A percentile compares a stretch with the other conserved stretches of the same genome.
These are phyloP conservation scores for Rhamnella rubrinervis DNA, from an alignment of 331 rosid species.

Conservation along the genomic window DNA sequence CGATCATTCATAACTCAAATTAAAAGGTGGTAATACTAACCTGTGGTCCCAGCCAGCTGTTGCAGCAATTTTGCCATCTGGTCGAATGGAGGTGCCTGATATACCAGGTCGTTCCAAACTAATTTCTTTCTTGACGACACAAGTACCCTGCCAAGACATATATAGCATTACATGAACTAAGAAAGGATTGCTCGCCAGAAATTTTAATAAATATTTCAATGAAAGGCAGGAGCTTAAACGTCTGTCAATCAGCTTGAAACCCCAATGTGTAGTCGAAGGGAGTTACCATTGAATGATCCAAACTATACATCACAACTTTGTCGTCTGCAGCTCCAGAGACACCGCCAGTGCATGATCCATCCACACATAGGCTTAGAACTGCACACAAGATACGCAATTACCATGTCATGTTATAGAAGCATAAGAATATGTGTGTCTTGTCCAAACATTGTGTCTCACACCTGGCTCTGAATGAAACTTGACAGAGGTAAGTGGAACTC, in stretches of 20 bases:
- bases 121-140: slow-evolving; percentile 67
- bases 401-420: slow-evolving; percentile 1
- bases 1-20: background rate
- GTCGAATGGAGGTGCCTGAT: slow-evolving; percentile 72
- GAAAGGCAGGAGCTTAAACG: background rate
- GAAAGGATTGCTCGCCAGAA: slow-evolving; percentile 1
- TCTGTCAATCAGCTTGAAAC: background rate
- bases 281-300: slow-evolving; percentile 87
- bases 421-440: slow-evolving; percentile 9
- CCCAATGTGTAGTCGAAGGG: slow-evolving; percentile 11
- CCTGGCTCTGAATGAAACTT: slow-evolving; percentile 94
- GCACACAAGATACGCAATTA: slow-evolving; percentile 29
- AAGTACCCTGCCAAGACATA: slow-evolving; percentile 50
- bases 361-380: slow-evolving; percentile 77
- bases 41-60: slow-evolving; percentile 99
- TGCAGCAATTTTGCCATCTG: slow-evolving; percentile 77
- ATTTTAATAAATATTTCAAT: background rate
- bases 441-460: slow-evolving; percentile 22
- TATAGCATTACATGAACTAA: slow-evolving; percentile 11
- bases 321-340: slow-evolving; percentile 91
- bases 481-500: slow-evolving; percentile 63
- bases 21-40: slow-evolving; percentile 27
- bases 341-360: slow-evolving; percentile 77
- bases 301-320: slow-evolving; percentile 62
- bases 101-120: slow-evolving; percentile 86